These are phyloP conservation scores for Tolypocladium paradoxum DNA, from an alignment of 2,329 filamentous ascomycete species.

Conservation along the genomic window DNA sequence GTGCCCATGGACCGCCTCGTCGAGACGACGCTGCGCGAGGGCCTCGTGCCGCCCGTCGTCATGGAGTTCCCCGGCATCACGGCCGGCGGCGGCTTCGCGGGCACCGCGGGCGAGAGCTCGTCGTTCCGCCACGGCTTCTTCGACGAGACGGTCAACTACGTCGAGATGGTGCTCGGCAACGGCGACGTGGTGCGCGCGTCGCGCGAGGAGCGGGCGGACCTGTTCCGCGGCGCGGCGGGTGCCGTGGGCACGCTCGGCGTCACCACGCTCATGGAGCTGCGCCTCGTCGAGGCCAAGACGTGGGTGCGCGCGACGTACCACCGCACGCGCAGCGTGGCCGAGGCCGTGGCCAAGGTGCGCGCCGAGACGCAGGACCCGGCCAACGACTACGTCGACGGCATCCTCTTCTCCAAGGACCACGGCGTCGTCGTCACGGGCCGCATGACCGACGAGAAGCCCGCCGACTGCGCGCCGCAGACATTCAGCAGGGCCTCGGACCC, in stretches of 20 bases:
- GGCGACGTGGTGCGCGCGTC: conserved; percentile 50
- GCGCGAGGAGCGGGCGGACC: conserved; percentile 31
- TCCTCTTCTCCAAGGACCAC: conserved; percentile 49
- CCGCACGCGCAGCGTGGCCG: conserved; percentile 35
- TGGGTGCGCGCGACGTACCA: conserved; percentile 56
- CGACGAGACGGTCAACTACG: conserved; percentile 48
- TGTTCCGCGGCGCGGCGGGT: conserved; percentile 56
- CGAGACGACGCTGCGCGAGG: conserved; percentile 51
- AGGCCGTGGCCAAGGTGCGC: conserved; percentile 37
- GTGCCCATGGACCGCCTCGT: conserved; percentile 65
- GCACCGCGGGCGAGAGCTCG: conserved; percentile 60
- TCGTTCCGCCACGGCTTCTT: conserved; percentile 64
- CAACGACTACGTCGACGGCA: conserved; percentile 65
- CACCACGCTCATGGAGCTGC: conserved; percentile 55
- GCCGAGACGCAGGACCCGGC: conserved; percentile 30
- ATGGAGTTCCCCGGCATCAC: conserved; percentile 73
- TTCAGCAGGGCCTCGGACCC: conserved; percentile 52
- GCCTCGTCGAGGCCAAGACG: conserved; percentile 46
- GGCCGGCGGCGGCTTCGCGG: conserved; percentile 59
- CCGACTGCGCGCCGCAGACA: conserved; percentile 34
- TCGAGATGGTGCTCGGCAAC: conserved; percentile 61
- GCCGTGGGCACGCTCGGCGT: conserved; percentile 59
- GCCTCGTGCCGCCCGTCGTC: conserved; percentile 58
- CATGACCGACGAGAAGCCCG: conserved; percentile 43
- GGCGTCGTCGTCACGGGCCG: conserved; percentile 58